Base-by-base conservation (phyloP, 2,329 filamentous ascomycete genomes). In the Aspergillus piperis region DNA sequence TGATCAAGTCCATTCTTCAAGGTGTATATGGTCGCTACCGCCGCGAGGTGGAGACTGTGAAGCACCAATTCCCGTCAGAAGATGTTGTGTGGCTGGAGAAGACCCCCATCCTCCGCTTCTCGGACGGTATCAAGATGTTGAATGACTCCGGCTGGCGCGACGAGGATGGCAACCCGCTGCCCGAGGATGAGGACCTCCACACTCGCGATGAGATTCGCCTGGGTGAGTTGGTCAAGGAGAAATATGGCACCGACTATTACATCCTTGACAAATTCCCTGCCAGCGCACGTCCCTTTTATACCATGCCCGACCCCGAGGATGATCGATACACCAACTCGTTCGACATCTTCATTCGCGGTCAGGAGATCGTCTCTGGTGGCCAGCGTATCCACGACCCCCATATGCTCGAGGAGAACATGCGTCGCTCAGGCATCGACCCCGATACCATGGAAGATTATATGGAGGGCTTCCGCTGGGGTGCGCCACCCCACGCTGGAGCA, bases 181-280 rank as follows among this genome's bases (percentile, higher is more conserved):
- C 89, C 0, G 83, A 87, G 36, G 84, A 90, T 30, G 91, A 96
- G 71, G 93, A 97, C 73, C 81, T 97, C 23, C 87, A 88, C 49
- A 97, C 93, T 0, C 84, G 90, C 19, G 91, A 95, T 61, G 93
- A 97, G 78, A 93, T 96, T 23, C 88, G 90, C 13, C 84, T 97
- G 0, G 93, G 94, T 8, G 83, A 91, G 70, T 80, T 97, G 15
- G 87, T 97, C 70, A 94, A 90, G 77, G 86, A 96, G 72, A 92
- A 93, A 78, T 95, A 90, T 70, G 83, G 86, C 58, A 96, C 93
- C 0, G 93, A 97, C 70, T 96, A 96, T 79, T 97, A 95, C 77
- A 89, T 97, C 64, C 84, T 97, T 42, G 93, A 97, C 83, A 96
- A 96, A 72, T 97, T 97, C 80, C 93, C 93, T 0, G 81, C 86